A percentile compares a stretch with the other conserved stretches of the same genome.
Evolutionary conservation across 2,329 filamentous ascomycete genomes (phyloP).

Genomic region (Cryphonectria parasitica): DNA sequence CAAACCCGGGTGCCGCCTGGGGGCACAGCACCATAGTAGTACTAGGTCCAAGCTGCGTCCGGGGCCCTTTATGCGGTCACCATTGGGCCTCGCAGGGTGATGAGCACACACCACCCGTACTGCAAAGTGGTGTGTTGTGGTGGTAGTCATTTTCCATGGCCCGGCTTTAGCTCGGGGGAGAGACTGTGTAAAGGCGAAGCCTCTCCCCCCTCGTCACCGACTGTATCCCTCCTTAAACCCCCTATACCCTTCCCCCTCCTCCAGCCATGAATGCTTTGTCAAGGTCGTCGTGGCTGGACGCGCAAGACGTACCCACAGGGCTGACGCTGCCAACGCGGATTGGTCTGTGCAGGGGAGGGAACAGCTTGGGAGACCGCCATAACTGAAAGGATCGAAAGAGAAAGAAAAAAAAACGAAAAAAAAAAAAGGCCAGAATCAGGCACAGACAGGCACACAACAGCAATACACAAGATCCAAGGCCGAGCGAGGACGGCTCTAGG

Average conservation of each 20-base stretch:
- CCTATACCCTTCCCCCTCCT: not conserved
- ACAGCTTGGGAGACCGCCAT: not conserved
- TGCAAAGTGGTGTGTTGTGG: not conserved
- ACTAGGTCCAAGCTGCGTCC: not conserved
- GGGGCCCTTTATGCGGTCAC: not conserved
- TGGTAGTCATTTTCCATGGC: not conserved
- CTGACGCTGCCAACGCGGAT: not conserved
- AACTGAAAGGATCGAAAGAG: too few species aligned
- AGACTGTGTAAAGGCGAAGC: not conserved
- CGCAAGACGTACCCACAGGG: constrained; percentile 11
- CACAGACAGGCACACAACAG: not conserved
- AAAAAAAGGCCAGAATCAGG: not conserved
- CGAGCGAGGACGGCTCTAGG: not conserved
- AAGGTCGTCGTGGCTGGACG: constrained; percentile 5
- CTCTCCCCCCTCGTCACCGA: not conserved
- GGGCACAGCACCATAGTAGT: not conserved
- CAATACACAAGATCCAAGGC: not conserved
- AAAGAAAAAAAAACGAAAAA: too few species aligned
- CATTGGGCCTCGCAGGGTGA: not conserved
- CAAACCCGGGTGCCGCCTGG: not conserved
- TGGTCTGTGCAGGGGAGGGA: not conserved
- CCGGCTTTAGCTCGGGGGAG: constrained; percentile 1
- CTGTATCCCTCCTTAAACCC: not conserved
- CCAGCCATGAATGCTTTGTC: not conserved
- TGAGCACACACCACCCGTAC: not conserved